Conservation (phyloP, 2,329 filamentous ascomycete species). For the Calonectria hawksworthii region DNA sequence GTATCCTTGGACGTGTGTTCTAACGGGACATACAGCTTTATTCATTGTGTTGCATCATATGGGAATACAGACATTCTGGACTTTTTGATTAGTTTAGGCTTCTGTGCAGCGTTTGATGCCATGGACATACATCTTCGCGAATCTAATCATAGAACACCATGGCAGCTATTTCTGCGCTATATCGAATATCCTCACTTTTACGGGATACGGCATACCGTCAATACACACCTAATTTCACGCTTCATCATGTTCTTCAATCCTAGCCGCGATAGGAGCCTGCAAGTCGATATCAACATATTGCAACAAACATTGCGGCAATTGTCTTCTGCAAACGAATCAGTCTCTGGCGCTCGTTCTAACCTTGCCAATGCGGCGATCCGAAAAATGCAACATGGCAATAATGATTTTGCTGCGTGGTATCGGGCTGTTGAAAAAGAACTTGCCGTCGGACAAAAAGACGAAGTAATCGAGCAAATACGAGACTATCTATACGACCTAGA, state of each 20-base stretch:
- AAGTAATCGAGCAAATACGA: not conserved
- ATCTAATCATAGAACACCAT: not conserved
- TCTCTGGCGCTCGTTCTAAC: not conserved
- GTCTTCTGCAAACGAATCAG: not conserved
- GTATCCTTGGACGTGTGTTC: not conserved
- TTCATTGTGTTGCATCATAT: not conserved
- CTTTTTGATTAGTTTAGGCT: not conserved
- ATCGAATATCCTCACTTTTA: not conserved
- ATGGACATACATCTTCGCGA: not conserved
- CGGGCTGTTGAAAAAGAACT: not conserved
- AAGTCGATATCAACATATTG: not conserved
- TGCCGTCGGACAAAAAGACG: not conserved
- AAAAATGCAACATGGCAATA: not conserved
- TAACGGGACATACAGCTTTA: not conserved
- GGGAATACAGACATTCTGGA: not conserved
- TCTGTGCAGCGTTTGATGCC: not conserved
- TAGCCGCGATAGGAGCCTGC: not conserved
- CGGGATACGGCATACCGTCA: no score
- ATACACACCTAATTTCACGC: not conserved
- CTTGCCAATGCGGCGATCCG: not conserved
- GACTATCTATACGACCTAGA: not conserved
- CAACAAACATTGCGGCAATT: not conserved
- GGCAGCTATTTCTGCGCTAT: not conserved
- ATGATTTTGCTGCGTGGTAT: not conserved
- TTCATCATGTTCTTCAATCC: not conserved